Conservation (phyloP, 305 asterid genomes). For the Andrographis paniculata region DNA sequence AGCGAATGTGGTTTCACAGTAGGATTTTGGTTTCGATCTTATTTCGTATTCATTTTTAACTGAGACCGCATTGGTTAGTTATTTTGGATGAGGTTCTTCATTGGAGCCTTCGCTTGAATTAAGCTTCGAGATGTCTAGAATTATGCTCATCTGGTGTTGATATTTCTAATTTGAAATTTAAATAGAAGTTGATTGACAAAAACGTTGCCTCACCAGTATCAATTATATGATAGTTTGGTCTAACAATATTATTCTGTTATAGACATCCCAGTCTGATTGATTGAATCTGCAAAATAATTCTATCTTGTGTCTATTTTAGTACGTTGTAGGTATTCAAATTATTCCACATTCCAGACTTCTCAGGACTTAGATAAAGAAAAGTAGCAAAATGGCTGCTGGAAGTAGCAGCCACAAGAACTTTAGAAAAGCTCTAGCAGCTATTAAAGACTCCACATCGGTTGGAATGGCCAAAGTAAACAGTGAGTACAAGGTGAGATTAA, state of each 20-base stretch:
- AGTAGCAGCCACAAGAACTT: slow-evolving; percentile 35
- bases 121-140: neutral
- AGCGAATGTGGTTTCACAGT: neutral
- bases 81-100: neutral
- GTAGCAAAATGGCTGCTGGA: slow-evolving; percentile 38
- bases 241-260: neutral
- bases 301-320: slow-evolving; percentile 8
- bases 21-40: neutral
- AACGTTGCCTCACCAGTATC: neutral
- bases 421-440: slow-evolving; percentile 59
- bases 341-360: slow-evolving; percentile 14
- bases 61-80: neutral
- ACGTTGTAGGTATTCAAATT: slow-evolving; percentile 19
- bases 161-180: neutral
- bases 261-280: neutral
- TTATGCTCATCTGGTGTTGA: neutral
- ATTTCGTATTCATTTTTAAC: neutral
- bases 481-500: slow-evolving; percentile 54
- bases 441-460: slow-evolving; percentile 70
- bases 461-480: slow-evolving; percentile 74
- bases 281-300: slow-evolving; percentile 5
- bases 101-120: neutral
- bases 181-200: neutral
- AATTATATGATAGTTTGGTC: neutral
- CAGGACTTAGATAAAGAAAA: slow-evolving; percentile 9